Evolutionary conservation across 129 eudicot species (phyloP), one percentile per base, ranked within the genome.

Genomic region (Pittosporum tobira): DNA sequence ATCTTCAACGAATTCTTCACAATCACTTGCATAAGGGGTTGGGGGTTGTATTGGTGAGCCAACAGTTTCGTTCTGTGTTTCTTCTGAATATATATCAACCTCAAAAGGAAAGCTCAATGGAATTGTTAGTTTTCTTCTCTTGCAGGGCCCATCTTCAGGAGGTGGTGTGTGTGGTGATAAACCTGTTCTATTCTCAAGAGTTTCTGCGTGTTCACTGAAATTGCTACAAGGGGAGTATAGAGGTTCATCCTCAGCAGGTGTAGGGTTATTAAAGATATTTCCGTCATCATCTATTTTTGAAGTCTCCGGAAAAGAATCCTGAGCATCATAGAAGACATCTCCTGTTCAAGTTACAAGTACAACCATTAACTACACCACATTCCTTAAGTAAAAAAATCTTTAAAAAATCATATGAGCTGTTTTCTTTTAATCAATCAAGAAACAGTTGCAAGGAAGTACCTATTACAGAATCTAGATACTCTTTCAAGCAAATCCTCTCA

Each of bases 321-420:
- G 70, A 61, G 88, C 94, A 73, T 90, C 97, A 64, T 73, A 71
- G 72, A 82, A 90, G 44, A 75, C 82, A 28, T 82, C 95, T 45
- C 85, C 97, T 85, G 73, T 34, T 58, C 20, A 48, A 20, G 46
- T 64, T 14, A 31, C 71, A 61, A 42, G 25, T 14, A 15, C 21
- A 43, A 28, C 43, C 1, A 24, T 30, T 13, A 29, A 48, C 43
- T 27, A 48, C 18, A 46, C 1, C n/a, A n/a, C n/a, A n/a, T n/a
- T n/a, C n/a, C n/a, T n/a, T n/a, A n/a, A n/a, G n/a, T n/a, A n/a
- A n/a, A n/a, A n/a, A n/a, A n/a, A n/a, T n/a, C n/a, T n/a, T n/a
- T n/a, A n/a, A 45, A 26, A 18, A 45, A 27, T 43, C 65, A 11
- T 44, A 9, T 11, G 50, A 58, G 15, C 9, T 58, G 2, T 3